Evolutionary conservation across 306 rosid species (phyloP), one percentile per base, ranked within the genome.

Genomic region (Hippophae rhamnoides): DNA sequence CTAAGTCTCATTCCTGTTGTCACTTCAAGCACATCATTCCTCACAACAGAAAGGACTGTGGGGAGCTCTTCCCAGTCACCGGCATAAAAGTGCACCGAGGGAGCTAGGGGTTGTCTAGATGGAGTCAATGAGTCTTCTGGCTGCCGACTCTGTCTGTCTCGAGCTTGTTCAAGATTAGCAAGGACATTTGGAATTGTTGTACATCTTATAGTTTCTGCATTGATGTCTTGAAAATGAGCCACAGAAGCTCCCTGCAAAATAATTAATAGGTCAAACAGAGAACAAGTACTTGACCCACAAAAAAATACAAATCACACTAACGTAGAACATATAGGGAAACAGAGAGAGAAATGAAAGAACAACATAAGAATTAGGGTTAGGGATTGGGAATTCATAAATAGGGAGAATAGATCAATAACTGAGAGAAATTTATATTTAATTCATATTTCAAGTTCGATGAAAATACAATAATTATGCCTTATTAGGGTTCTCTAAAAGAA

Each of bases 1-100:
- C 99, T 87, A 70, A 88, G 72, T 70, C 84, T 85, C 86, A 81
- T 74, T 68, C 85, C 95, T 1, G 89, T 80, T 1, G 93, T 78
- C 23, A 40, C 58, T 84, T 87, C 95, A 52, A 13, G 66, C 59
- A 86, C 94, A 10, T 86, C 94, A 52, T 71, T 79, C 75, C 81
- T 81, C 67, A 84, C 85, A 43, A 86, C 73, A 56, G 99, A 85
- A 62, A 92, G 63, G 66, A 88, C 96, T 13, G 77, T 54, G 42
- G 95, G 93, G 50, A 92, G 83, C 69, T 92, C 96, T 56, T 82
- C 95, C 99, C 96, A 92, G 67, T 88, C 92, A 51, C 98, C 98
- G 26, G 99, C 96, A 69, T 78, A 92, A 18, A 92, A 92, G 74
- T 84, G 85, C 69, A 88, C 88, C 0, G 81, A 79, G 58, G 95